Percentiles rank a stretch among this genome's conserved stretches.
Evolutionary conservation across 176 grass and related monocot genomes (phyloP).

Genomic region (Avena eriantha): DNA sequence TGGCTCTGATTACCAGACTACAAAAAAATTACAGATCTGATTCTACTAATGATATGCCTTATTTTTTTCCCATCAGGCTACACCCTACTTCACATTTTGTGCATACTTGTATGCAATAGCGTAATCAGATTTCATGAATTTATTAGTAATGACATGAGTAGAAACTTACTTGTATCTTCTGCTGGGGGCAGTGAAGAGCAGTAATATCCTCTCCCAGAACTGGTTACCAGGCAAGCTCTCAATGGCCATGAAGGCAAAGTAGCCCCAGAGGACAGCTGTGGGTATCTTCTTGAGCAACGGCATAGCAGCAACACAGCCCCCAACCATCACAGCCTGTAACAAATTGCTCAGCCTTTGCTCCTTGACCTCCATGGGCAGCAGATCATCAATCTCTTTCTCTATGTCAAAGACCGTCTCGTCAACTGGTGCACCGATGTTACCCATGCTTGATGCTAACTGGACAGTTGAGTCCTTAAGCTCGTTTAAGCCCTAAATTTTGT

Average conservation of each 20-base stretch:
- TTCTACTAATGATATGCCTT: neutral
- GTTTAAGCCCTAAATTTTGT: conserved; percentile 63
- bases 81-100: neutral
- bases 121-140: neutral
- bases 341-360: conserved; percentile 95
- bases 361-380: conserved; percentile 93
- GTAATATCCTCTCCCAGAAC: conserved; percentile 96
- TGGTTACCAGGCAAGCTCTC: conserved; percentile 97
- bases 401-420: conserved; percentile 89
- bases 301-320: conserved; percentile 83
- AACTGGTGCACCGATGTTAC: conserved; percentile 87
- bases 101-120: conserved; percentile 3
- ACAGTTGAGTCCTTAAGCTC: conserved; percentile 92
- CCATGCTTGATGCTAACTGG: conserved; percentile 85
- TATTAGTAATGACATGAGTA: neutral
- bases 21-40: conserved; percentile 8
- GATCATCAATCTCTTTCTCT: conserved; percentile 95
- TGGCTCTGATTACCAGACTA: neutral
- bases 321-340: conserved; percentile 80
- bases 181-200: conserved; percentile 93
- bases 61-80: neutral
- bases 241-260: conserved; percentile 99
- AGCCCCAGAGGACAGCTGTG: conserved; percentile 96
- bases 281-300: conserved; percentile 93
- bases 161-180: conserved; percentile 94